These are phyloP conservation scores for Fusarium torulosum DNA, from an alignment of 2,329 filamentous ascomycete genomes.

Conservation along the genomic window DNA sequence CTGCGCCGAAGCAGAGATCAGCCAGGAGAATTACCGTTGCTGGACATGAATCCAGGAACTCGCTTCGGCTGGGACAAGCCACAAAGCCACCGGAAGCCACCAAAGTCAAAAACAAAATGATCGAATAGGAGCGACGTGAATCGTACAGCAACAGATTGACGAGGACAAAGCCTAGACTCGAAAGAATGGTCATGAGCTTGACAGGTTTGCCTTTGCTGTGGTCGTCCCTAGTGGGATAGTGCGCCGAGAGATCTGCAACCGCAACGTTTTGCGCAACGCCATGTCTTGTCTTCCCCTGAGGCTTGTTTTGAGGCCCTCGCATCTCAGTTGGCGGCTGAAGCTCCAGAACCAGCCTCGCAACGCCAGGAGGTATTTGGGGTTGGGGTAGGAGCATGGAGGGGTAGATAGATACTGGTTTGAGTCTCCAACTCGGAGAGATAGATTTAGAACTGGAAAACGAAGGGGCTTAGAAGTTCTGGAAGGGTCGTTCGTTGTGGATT, in stretches of 20 bases:
- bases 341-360: slow-evolving; percentile 33
- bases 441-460: neutral
- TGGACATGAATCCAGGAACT: slow-evolving; percentile 21
- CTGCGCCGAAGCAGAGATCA: slow-evolving; percentile 21
- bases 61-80: slow-evolving; percentile 17
- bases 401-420: neutral
- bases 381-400: slow-evolving; percentile 8
- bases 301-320: slow-evolving; percentile 28
- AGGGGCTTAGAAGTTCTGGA: slow-evolving; percentile 20
- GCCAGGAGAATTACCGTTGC: slow-evolving; percentile 14
- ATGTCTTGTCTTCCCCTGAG: slow-evolving; percentile 9
- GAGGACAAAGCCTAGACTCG: slow-evolving; percentile 5
- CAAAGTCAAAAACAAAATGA: slow-evolving; percentile 23
- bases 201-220: neutral
- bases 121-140: slow-evolving; percentile 17
- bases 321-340: slow-evolving; percentile 23
- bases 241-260: slow-evolving; percentile 24
- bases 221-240: slow-evolving; percentile 19
- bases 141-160: slow-evolving; percentile 8
- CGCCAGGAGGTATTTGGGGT: slow-evolving; percentile 22
- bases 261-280: slow-evolving; percentile 29
- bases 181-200: slow-evolving; percentile 13
- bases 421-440: too few species aligned
- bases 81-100: slow-evolving; percentile 6
- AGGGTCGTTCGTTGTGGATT: slow-evolving; percentile 13